Conservation (phyloP, 1,284 basidiomycete genomes). For the Exobasidium rhododendri region DNA sequence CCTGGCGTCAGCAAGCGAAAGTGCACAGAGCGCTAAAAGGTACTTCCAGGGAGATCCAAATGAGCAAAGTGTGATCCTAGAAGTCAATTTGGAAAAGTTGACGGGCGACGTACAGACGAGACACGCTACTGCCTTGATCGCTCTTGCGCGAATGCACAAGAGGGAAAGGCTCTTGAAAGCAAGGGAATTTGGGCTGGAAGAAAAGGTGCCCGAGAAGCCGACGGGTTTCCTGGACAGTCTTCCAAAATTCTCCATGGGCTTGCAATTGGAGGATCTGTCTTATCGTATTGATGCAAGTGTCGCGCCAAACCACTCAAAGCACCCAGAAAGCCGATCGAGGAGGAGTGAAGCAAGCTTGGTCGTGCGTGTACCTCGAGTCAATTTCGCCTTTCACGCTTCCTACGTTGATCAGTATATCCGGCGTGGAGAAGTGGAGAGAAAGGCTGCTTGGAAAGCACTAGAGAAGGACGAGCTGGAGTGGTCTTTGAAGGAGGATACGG, state of each 20-base stretch:
- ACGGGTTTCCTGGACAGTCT: constrained; percentile 17
- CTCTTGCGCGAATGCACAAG: constrained; percentile 8
- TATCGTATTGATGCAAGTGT: constrained; percentile 29
- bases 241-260: constrained; percentile 28
- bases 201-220: background rate
- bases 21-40: background rate
- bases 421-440: constrained; percentile 27
- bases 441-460: constrained; percentile 40
- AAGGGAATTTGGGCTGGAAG: constrained; percentile 9
- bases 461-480: constrained; percentile 33
- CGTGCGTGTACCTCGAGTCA: constrained; percentile 26
- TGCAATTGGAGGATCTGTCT: constrained; percentile 27
- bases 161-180: background rate
- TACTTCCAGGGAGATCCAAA: constrained; percentile 44
- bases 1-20: constrained; percentile 18
- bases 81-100: constrained; percentile 29
- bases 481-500: constrained; percentile 19
- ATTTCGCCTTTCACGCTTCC: constrained; percentile 27
- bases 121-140: constrained; percentile 22
- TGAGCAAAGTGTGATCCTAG: constrained; percentile 34
- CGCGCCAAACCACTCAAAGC: background rate
- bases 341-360: constrained; percentile 18
- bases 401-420: constrained; percentile 39
- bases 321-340: background rate
- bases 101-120: constrained; percentile 22